phyloP scores from a whole-genome alignment of 768 basidiomycete genomes.

The Kwoniella dendrophila region DNA sequence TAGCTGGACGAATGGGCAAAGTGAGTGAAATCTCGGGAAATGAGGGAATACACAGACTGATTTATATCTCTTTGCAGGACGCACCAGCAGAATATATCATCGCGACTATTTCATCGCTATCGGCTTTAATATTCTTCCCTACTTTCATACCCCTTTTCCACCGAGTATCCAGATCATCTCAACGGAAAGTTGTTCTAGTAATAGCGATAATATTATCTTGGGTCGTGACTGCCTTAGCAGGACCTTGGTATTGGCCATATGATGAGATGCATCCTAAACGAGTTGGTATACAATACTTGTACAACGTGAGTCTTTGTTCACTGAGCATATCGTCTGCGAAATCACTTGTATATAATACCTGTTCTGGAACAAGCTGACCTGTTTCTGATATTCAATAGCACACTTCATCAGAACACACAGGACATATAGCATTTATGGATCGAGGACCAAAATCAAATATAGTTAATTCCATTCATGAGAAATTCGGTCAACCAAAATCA shows the following conservation, averaged over 20 bases:
- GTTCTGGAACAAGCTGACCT: not conserved
- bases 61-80: constrained; percentile 57
- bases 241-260: constrained; percentile 62
- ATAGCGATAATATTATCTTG: constrained; percentile 60
- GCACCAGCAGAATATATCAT: constrained; percentile 88
- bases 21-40: constrained; percentile 30
- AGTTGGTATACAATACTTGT: constrained; percentile 76
- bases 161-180: constrained; percentile 62
- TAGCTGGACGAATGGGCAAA: constrained; percentile 79
- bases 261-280: constrained; percentile 85
- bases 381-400: constrained; percentile 60
- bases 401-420: constrained; percentile 68
- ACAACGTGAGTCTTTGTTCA: constrained; percentile 85
- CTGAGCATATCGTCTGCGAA: not conserved
- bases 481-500: constrained; percentile 61
- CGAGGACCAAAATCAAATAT: constrained; percentile 73
- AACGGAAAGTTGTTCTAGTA: constrained; percentile 59
- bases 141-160: constrained; percentile 72
- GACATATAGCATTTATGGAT: constrained; percentile 82
- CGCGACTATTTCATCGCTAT: constrained; percentile 69
- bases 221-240: constrained; percentile 65
- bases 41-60: not conserved
- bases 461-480: constrained; percentile 64
- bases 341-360: constrained; percentile 2
- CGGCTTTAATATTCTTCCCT: constrained; percentile 66